Conservation (phyloP, 306 rosid genomes). For the Gynostemma pentaphyllum region DNA sequence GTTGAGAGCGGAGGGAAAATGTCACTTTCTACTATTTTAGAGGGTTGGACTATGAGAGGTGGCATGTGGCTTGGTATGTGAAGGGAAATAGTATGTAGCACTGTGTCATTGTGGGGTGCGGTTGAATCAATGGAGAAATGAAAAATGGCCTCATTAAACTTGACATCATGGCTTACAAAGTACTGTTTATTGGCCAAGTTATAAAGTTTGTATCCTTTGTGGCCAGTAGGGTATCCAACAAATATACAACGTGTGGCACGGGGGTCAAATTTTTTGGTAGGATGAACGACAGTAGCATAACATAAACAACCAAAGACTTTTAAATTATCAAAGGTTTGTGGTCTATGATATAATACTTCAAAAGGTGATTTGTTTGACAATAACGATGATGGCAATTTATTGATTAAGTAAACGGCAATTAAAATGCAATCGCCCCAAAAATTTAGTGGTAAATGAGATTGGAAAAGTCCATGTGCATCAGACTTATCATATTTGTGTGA, state of each 20-base stretch:
- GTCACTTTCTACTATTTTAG: no score
- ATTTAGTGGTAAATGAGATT: no score
- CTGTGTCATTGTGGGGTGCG: no score
- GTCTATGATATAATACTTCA: conserved; percentile 2
- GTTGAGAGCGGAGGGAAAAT: no score
- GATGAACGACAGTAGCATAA: conserved; percentile 2
- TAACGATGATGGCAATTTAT: conserved; percentile 8
- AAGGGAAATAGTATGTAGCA: not conserved
- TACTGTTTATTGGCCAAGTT: not conserved
- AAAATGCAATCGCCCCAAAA: no score
- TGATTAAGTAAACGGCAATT: not conserved
- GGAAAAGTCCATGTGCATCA: no score
- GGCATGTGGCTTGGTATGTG: not conserved
- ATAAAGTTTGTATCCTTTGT: no score
- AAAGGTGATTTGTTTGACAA: conserved; percentile 14
- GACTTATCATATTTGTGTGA: no score
- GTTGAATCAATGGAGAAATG: not conserved
- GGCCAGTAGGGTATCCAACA: no score
- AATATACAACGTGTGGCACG: no score
- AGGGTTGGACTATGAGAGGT: no score
- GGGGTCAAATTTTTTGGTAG: not conserved
- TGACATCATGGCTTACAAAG: conserved; percentile 14
- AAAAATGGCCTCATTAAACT: conserved; percentile 3
- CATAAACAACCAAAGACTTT: no score
- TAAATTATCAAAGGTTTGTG: conserved; percentile 18